Conservation (phyloP, 495 filamentous ascomycete species). For the Aspergillus saccharolyticus region DNA sequence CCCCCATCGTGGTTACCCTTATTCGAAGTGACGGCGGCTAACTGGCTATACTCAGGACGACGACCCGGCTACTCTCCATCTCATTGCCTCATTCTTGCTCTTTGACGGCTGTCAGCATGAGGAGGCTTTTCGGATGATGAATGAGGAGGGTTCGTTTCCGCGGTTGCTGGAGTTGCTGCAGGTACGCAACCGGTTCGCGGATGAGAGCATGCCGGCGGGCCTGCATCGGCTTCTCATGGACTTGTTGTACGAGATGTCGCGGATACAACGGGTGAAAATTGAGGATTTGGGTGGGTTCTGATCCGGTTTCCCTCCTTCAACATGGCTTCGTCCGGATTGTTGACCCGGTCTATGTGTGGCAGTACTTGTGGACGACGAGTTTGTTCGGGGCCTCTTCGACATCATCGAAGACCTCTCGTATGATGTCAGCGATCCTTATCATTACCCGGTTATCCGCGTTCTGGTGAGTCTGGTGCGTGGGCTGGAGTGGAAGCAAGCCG, state of each 20-base stretch:
- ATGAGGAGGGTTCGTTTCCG: conserved; percentile 75
- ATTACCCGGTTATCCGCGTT: conserved; percentile 91
- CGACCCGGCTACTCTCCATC: conserved; percentile 68
- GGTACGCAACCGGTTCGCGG: conserved; percentile 48
- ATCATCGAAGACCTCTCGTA: conserved; percentile 86
- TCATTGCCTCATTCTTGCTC: conserved; percentile 82
- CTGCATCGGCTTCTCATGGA: conserved; percentile 81
- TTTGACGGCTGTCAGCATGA: conserved; percentile 83
- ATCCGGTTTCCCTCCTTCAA: background rate
- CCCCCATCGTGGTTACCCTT: background rate
- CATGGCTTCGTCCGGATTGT: background rate
- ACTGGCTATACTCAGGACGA: conserved; percentile 55
- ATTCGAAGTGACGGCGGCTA: background rate
- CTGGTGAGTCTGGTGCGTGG: conserved; percentile 52
- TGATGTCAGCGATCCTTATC: conserved; percentile 90
- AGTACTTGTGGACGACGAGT: conserved; percentile 74
- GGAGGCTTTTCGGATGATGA: conserved; percentile 77
- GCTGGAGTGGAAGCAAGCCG: background rate
- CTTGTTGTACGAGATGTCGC: conserved; percentile 93
- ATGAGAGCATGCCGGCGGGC: conserved; percentile 58
- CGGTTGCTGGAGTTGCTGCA: conserved; percentile 79
- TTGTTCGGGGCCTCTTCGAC: conserved; percentile 76
- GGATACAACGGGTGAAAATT: conserved; percentile 74
- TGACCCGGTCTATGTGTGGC: conserved; percentile 13
- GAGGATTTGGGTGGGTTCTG: conserved; percentile 67